Evolutionary conservation across 148 eudicot genomes (phyloP).

Genomic region (Rhododendron henanense): DNA sequence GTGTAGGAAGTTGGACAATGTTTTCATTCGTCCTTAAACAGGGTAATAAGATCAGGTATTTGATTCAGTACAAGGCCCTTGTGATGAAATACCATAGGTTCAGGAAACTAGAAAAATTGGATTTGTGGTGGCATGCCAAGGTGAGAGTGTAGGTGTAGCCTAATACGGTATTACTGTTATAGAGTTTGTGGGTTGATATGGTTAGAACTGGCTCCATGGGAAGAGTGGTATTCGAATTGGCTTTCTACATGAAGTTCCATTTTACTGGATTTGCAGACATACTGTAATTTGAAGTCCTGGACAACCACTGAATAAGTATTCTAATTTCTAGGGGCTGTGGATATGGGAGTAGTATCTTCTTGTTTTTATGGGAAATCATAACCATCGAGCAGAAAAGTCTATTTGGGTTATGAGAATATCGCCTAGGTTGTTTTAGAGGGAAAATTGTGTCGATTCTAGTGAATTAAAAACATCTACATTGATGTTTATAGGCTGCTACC

Average conservation of each 20-base stretch:
- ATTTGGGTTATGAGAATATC: background rate
- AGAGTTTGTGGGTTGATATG: background rate
- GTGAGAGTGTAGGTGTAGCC: background rate
- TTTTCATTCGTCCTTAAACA: background rate
- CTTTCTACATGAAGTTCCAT: background rate
- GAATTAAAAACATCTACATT: background rate
- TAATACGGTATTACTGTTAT: background rate
- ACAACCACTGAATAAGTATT: background rate
- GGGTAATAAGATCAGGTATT: background rate
- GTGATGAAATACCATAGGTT: background rate
- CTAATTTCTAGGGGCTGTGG: background rate
- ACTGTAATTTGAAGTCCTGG: background rate
- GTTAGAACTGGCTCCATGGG: background rate
- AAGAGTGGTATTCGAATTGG: background rate
- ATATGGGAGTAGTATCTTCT: background rate
- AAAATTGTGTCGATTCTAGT: background rate
- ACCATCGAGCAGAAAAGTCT: background rate
- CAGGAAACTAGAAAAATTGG: background rate
- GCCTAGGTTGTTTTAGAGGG: background rate
- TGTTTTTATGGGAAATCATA: background rate
- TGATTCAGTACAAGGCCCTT: background rate
- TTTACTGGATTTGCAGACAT: background rate
- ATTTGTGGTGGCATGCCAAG: background rate
- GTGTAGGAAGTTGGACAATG: background rate
- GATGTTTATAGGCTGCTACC: no score